Evolutionary conservation across 768 basidiomycete genomes (phyloP).

Genomic region (Tylopilus vinaceipallidus): DNA sequence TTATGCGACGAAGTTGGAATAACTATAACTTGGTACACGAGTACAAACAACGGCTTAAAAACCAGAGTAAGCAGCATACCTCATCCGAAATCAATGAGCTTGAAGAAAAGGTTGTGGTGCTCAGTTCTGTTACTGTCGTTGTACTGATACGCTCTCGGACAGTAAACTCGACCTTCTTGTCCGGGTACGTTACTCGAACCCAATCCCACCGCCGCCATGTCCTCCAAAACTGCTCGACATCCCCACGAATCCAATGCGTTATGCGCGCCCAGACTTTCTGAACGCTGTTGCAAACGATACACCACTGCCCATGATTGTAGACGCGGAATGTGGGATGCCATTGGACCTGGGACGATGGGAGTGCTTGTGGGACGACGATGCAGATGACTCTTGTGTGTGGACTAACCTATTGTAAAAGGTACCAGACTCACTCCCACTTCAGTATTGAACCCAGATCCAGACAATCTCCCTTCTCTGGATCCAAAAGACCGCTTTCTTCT

Average conservation of each 20-base stretch:
- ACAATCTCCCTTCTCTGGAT: conserved; percentile 59
- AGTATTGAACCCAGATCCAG: conserved; percentile 67
- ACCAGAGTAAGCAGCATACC: conserved; percentile 2
- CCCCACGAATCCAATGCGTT: conserved; percentile 85
- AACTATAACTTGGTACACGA: too few species aligned
- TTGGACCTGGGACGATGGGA: conserved; percentile 83
- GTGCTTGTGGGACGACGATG: conserved; percentile 80
- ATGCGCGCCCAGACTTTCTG: conserved; percentile 83
- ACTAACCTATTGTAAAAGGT: neutral
- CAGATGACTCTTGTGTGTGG: conserved; percentile 59
- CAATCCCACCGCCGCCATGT: conserved; percentile 93
- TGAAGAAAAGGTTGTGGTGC: conserved; percentile 53
- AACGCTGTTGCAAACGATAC: conserved; percentile 76
- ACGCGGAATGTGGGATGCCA: conserved; percentile 96
- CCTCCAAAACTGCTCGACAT: conserved; percentile 94
- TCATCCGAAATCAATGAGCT: conserved; percentile 39
- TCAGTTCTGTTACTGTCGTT: neutral
- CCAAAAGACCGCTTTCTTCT: conserved; percentile 77
- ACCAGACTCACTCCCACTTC: neutral
- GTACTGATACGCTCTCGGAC: conserved; percentile 24
- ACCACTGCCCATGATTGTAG: conserved; percentile 92
- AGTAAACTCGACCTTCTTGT: conserved; percentile 89
- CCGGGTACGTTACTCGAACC: conserved; percentile 91
- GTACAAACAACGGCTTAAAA: conserved; percentile 13
- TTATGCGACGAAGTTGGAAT: too few species aligned